These are phyloP conservation scores for Margaritispora aquatica DNA, from an alignment of 495 filamentous ascomycete species.

Conservation along the genomic window DNA sequence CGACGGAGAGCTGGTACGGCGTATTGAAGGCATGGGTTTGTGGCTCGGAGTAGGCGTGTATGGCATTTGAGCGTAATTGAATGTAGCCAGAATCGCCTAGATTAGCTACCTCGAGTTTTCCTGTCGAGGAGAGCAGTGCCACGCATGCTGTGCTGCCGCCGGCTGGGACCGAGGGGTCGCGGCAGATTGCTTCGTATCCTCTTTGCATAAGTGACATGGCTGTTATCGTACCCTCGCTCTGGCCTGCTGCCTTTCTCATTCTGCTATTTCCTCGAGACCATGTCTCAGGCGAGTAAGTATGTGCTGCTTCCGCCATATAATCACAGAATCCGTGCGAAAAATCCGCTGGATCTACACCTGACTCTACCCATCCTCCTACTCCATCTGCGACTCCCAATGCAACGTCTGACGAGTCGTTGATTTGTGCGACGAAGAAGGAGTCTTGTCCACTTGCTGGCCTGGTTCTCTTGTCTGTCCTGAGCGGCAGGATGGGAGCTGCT, in stretches of 20 bases:
- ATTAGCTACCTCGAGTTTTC: constrained; percentile 80
- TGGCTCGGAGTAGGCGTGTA: constrained; percentile 72
- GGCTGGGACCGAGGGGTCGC: constrained; percentile 63
- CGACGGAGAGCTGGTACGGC: constrained; percentile 86
- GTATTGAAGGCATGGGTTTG: constrained; percentile 98
- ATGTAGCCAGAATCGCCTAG: constrained; percentile 97
- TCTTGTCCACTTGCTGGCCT: constrained; percentile 86
- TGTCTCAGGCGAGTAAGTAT: constrained; percentile 34
- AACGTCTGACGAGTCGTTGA: constrained; percentile 51
- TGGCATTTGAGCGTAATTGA: constrained; percentile 72
- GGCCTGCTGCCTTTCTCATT: not conserved
- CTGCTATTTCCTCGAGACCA: not conserved
- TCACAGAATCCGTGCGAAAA: constrained; percentile 94
- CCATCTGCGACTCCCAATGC: constrained; percentile 91
- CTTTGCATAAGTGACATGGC: constrained; percentile 69
- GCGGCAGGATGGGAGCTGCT: constrained; percentile 47
- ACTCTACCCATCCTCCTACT: constrained; percentile 90
- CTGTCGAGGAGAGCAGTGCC: constrained; percentile 61
- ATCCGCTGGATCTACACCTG: constrained; percentile 85
- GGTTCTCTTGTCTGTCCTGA: constrained; percentile 40
- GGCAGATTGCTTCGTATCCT: constrained; percentile 75
- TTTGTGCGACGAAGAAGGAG: constrained; percentile 83
- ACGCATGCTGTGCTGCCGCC: constrained; percentile 90
- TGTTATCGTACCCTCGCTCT: constrained; percentile 33
- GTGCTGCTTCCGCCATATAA: constrained; percentile 74